Conservation (phyloP, 1,284 basidiomycete genomes). For the Polyporus tsugae region DNA sequence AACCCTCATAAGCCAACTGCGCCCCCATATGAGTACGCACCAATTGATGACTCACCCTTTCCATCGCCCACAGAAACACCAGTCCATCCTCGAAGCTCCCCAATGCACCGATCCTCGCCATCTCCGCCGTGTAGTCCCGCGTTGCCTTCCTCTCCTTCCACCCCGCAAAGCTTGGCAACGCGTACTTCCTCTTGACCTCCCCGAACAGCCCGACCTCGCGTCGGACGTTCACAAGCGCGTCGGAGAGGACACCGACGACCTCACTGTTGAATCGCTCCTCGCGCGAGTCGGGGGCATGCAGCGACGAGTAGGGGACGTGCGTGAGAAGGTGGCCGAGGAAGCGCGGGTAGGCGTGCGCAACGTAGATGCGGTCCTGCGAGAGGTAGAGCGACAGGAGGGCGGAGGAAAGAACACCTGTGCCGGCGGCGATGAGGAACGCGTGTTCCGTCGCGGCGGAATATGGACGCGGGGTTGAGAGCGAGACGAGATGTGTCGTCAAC, state of each 20-base stretch:
- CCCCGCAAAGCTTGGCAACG: conserved; percentile 50
- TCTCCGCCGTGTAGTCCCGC: conserved; percentile 74
- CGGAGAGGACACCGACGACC: conserved; percentile 59
- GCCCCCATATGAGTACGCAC: conserved; percentile 11
- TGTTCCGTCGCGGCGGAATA: conserved; percentile 61
- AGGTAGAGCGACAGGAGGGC: conserved; percentile 64
- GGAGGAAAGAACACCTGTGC: conserved; percentile 55
- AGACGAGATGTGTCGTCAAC: conserved; percentile 46
- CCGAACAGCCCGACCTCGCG: conserved; percentile 72
- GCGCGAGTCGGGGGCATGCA: conserved; percentile 43
- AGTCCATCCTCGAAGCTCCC: conserved; percentile 68
- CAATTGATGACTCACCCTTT: conserved; percentile 55
- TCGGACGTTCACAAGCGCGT: conserved; percentile 62
- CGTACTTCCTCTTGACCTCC: conserved; percentile 53
- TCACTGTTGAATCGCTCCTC: conserved; percentile 49
- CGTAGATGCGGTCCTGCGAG: conserved; percentile 74
- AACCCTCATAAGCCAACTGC: conserved; percentile 40
- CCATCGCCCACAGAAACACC: conserved; percentile 82
- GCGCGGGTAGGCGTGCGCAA: conserved; percentile 69
- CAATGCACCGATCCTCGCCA: conserved; percentile 58
- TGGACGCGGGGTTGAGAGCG: conserved; percentile 44
- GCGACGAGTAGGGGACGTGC: conserved; percentile 56
- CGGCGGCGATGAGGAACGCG: conserved; percentile 63
- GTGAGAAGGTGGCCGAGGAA: conserved; percentile 67
- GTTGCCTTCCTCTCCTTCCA: conserved; percentile 70